Conservation (phyloP, 2,329 filamentous ascomycete genomes). For the Pseudopithomyces chartarum region DNA sequence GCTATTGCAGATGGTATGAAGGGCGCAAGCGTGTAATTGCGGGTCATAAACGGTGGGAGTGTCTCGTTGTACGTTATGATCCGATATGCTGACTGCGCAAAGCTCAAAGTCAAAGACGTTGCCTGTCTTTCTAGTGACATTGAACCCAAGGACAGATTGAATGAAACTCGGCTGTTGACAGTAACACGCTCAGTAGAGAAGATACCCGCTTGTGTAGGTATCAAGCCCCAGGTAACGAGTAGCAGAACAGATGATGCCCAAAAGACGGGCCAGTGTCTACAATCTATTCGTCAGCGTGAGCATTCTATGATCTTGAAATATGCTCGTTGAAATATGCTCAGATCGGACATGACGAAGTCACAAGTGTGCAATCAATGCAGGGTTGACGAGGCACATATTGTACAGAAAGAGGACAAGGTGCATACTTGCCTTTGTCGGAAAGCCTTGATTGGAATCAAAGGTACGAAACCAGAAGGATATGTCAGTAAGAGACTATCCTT, state of each 20-base stretch:
- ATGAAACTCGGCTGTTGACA: slow-evolving; percentile 2
- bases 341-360: too few species aligned
- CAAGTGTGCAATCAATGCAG: too few species aligned
- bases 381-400: too few species aligned
- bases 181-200: slow-evolving; percentile 48
- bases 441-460: slow-evolving; percentile 51
- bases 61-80: slow-evolving; percentile 54
- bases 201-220: slow-evolving; percentile 61
- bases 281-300: not conserved
- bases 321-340: too few species aligned
- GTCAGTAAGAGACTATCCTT: slow-evolving; percentile 57
- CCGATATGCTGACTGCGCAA: slow-evolving; percentile 54
- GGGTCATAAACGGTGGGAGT: slow-evolving; percentile 51
- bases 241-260: slow-evolving; percentile 55
- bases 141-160: slow-evolving; percentile 28
- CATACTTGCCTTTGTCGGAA: slow-evolving; percentile 33
- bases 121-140: slow-evolving; percentile 37
- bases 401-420: slow-evolving; percentile 3
- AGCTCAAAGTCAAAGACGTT: slow-evolving; percentile 36
- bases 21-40: slow-evolving; percentile 51
- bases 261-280: slow-evolving; percentile 61
- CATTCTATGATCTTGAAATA: too few species aligned
- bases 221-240: slow-evolving; percentile 60
- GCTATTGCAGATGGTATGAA: slow-evolving; percentile 41
- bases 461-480: slow-evolving; percentile 59